Base-by-base conservation (phyloP, 129 eudicot genomes). In the Flaveria sonorensis region DNA sequence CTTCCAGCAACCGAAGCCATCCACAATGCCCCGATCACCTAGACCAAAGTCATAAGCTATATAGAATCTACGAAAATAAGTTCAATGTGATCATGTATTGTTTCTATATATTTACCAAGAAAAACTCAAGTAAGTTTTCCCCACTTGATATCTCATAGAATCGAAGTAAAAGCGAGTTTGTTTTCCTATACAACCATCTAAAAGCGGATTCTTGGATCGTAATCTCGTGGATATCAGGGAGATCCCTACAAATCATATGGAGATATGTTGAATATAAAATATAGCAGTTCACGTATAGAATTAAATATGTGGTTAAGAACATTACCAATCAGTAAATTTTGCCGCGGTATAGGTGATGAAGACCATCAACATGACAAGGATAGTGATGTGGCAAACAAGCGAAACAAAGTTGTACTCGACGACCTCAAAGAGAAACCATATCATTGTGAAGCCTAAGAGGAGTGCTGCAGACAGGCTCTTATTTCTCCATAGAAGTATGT, bases 401-500 rank as follows among this genome's bases (percentile, higher is more conserved):
- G 97, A 86, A 48, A 93, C 79, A 21, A 93, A 87, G 80, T 84
- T 88, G 67, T 91, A 91, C 77, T 84, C 98, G 13, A 83, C 81
- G 20, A 90, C 88, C 77, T 93, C 93, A 30, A 93, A 90, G 3
- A 89, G 87, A 73, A 86, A 87, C 98, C 98, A 93, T 14, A 88
- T 73, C 32, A 84, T 63, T 6, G 96, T 87, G 30, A 83, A 73
- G 10, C 81, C 96, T 11, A 82, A 57, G 6, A 93, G 77, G 32
- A 90, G 71, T 20, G 88, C 84, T 0, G 91, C 97, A 0, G 98
- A 85, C 42, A 90, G 19, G 36, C 76, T 82, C 79, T 75, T 89
- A 78, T 93, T 81, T 89, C 92, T 90, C 98, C 98, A 93, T 72
- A 93, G 24, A n/a, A 93, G 74, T 66, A 90, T 56, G 61, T 93